phyloP scores from a whole-genome alignment of 2,329 filamentous ascomycete species.

The Claviceps arundinis region DNA sequence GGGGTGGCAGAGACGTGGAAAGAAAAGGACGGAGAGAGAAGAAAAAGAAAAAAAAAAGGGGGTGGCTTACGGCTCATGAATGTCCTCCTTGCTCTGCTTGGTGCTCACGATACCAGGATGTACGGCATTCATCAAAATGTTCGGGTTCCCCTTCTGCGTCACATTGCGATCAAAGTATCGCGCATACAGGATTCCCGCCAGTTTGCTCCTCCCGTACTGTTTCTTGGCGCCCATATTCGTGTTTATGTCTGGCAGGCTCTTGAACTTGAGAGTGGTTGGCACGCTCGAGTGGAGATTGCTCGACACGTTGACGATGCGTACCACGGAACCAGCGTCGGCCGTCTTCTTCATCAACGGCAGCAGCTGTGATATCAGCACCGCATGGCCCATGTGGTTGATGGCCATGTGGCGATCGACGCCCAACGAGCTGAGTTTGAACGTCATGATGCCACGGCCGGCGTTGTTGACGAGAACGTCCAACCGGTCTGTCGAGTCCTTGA shows the following conservation, averaged over 20 bases:
- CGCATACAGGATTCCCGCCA: neutral
- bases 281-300: slow-evolving; percentile 1
- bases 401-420: slow-evolving; percentile 1
- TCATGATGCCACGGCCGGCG: neutral
- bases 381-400: slow-evolving; percentile 1
- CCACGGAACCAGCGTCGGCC: neutral
- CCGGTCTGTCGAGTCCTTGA: neutral
- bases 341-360: slow-evolving; percentile 1
- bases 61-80: neutral
- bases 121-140: neutral
- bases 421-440: neutral
- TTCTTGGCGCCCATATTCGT: neutral
- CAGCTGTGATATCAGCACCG: neutral
- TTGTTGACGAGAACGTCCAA: slow-evolving; percentile 1
- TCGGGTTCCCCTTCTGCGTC: neutral
- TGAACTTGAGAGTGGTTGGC: neutral
- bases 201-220: neutral
- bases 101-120: slow-evolving; percentile 2
- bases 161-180: neutral
- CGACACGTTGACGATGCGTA: neutral
- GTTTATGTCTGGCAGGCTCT: neutral
- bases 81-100: neutral
- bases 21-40: neutral
- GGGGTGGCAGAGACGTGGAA: too few relatives aligned
- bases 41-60: neutral